These are phyloP conservation scores for Auxenochlorella protothecoides DNA, from an alignment of 139 green algal species.

Conservation along the genomic window DNA sequence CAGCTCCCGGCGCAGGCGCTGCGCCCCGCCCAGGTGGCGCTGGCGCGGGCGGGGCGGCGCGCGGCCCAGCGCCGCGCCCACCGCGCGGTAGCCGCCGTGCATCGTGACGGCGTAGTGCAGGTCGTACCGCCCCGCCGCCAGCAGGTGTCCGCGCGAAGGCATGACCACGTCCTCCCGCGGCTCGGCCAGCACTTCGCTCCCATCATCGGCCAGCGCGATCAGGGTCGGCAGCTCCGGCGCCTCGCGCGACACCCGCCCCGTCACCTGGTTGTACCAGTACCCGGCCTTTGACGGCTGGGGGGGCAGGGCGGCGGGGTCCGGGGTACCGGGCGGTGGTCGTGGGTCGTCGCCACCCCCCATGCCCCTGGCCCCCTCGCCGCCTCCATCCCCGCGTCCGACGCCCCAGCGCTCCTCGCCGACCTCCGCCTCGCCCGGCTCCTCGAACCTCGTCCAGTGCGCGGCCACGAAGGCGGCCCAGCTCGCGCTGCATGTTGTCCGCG, in stretches of 20 bases:
- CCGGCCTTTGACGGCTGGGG: too few species aligned
- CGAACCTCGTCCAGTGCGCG: constrained; percentile 20
- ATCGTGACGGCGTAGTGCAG: constrained; percentile 29
- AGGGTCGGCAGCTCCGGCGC: constrained; percentile 6
- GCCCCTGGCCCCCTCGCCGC: too few species aligned
- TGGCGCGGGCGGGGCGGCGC: constrained; percentile 10
- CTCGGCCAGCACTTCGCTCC: constrained; percentile 13
- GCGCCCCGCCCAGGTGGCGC: constrained; percentile 4
- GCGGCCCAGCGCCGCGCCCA: constrained; percentile 14
- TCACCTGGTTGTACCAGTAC: constrained; percentile 24
- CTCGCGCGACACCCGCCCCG: not conserved
- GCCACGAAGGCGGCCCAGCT: constrained; percentile 29
- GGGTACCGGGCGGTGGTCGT: too few species aligned
- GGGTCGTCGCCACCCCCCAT: too few species aligned
- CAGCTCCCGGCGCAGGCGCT: not conserved
- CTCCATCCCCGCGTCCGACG: too few species aligned
- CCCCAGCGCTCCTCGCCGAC: too few species aligned
- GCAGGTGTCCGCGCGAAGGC: too few species aligned
- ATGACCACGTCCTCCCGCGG: not conserved
- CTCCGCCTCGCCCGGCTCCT: not conserved
- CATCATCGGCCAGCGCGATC: constrained; percentile 17
- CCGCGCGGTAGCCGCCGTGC: constrained; percentile 20
- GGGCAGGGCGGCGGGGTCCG: too few species aligned
- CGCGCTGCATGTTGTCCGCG: constrained; percentile 19
- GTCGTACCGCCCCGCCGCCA: constrained; percentile 14